A percentile compares a stretch with the other conserved stretches of the same genome.
These are phyloP conservation scores for Aspergillus campestris DNA, from an alignment of 495 filamentous ascomycete species.

Conservation along the genomic window DNA sequence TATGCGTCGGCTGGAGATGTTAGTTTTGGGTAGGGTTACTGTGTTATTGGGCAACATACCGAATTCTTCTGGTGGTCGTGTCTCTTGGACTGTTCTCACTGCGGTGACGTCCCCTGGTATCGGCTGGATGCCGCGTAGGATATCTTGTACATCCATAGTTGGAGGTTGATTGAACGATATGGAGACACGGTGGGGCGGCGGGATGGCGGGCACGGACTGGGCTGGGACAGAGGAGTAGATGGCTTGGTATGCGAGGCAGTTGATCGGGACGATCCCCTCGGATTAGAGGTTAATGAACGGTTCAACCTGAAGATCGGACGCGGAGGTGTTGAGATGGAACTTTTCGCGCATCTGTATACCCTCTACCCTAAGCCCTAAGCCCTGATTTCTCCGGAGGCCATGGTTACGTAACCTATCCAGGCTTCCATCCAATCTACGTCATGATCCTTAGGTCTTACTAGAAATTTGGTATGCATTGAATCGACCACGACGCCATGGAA, in stretches of 20 bases:
- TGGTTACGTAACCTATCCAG: too few relatives aligned
- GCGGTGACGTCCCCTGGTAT: constrained; percentile 26
- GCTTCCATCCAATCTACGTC: too few relatives aligned
- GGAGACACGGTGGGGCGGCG: too few relatives aligned
- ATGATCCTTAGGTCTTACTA: too few relatives aligned
- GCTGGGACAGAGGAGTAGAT: too few relatives aligned
- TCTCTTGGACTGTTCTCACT: constrained; percentile 34
- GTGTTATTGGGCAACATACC: too few relatives aligned
- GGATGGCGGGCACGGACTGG: too few relatives aligned
- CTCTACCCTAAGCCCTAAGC: constrained; percentile 32
- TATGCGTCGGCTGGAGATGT: constrained; percentile 29
- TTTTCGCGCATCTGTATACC: constrained; percentile 3
- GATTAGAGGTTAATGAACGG: too few relatives aligned
- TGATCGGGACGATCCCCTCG: too few relatives aligned
- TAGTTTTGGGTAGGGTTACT: too few relatives aligned
- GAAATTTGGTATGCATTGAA: neutral
- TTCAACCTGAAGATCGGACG: too few relatives aligned
- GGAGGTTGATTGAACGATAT: neutral
- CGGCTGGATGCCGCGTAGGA: constrained; percentile 18
- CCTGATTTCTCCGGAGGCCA: constrained; percentile 1
- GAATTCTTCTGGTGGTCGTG: constrained; percentile 29
- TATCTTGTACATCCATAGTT: constrained; percentile 20
- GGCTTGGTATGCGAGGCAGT: neutral
- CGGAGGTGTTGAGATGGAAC: too few relatives aligned
- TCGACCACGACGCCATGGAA: neutral